Conservation (phyloP, 129 eudicot genomes). For the Pseudognaphalium luteoalbum region DNA sequence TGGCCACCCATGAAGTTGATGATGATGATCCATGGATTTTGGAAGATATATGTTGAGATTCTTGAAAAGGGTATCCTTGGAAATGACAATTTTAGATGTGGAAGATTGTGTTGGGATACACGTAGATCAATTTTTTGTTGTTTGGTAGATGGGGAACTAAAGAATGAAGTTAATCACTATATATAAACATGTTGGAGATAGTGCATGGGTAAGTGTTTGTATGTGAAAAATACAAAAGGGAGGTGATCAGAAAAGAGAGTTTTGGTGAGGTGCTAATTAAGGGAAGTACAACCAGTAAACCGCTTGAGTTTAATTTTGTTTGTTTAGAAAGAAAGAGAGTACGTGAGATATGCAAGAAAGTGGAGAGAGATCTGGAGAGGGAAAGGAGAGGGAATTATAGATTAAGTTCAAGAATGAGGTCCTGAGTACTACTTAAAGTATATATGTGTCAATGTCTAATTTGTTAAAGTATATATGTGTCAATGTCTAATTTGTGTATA, state of each 20-base stretch:
- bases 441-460: too few relatives aligned
- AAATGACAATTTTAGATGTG: slow-evolving; percentile 53
- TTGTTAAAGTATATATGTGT: too few relatives aligned
- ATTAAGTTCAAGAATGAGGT: too few relatives aligned
- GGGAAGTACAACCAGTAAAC: slow-evolving; percentile 32
- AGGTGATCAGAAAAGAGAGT: not conserved
- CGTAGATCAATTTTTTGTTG: slow-evolving; percentile 43
- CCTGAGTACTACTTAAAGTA: too few relatives aligned
- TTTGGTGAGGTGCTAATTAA: slow-evolving; percentile 6
- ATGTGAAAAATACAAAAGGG: slow-evolving; percentile 27
- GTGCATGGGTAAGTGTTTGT: slow-evolving; percentile 17
- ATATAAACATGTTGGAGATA: slow-evolving; percentile 24
- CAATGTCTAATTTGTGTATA: too few relatives aligned
- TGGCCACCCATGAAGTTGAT: slow-evolving; percentile 82
- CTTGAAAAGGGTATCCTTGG: slow-evolving; percentile 53
- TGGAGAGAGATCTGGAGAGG: too few relatives aligned
- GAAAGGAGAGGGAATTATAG: too few relatives aligned
- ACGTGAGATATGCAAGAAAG: too few relatives aligned
- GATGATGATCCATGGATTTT: slow-evolving; percentile 44
- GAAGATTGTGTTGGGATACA: slow-evolving; percentile 70
- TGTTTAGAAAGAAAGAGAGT: not conserved
- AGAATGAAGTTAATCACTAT: slow-evolving; percentile 18
- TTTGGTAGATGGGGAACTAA: slow-evolving; percentile 37
- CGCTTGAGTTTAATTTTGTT: slow-evolving; percentile 29
- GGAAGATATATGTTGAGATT: slow-evolving; percentile 46